Evolutionary conservation across 2,329 filamentous ascomycete genomes (phyloP), one percentile per base, ranked within the genome.

Genomic region (Bipolaris sorokiniana): DNA sequence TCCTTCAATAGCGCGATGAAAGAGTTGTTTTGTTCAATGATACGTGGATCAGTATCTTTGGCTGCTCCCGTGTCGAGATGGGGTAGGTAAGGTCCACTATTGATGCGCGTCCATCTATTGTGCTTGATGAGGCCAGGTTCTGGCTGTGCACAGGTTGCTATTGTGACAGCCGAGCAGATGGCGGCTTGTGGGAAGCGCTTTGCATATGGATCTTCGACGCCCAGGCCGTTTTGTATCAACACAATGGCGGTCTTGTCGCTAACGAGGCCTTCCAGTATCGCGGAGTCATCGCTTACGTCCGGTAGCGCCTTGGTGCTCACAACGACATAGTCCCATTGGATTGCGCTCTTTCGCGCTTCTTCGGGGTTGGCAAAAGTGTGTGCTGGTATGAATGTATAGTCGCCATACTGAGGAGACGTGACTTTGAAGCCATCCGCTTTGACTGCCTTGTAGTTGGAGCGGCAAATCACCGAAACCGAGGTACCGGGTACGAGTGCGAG

Each of bases 101-200:
- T 88, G 58, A 90, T 87, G 38, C 88, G 79, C 42, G 89, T 91
- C 89, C 89, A 91, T 37, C 88, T 83, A 72, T 90, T 90, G 76
- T 91, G 89, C 45, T 84, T 81, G 54, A 91, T 84, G 0, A 83
- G 77, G 5, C 89, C 89, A 22, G 83, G 86, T 2, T 78, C 76
- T 5, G 82, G 83, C 75, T 91, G 89, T 62, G 88, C 88, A 15
- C 87, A 88, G 62, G 85, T 88, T 31, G 89, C 82, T 58, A 90
- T 82, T 1, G 89, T 91, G 28, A 91, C 88, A 22, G 86, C 88
- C 65, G 84, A 89, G 56, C 90, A 76, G 45, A 91, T 85, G 1
- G 84, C 81, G 1, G 82, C 84, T 2, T 69, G 44, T 0, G 88
- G 86, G 65, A 90, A 91, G 5, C 88, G 82, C 49, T 78, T 77